These are phyloP conservation scores for Sporothrix luriei DNA, from an alignment of 2,329 filamentous ascomycete genomes.

Conservation along the genomic window DNA sequence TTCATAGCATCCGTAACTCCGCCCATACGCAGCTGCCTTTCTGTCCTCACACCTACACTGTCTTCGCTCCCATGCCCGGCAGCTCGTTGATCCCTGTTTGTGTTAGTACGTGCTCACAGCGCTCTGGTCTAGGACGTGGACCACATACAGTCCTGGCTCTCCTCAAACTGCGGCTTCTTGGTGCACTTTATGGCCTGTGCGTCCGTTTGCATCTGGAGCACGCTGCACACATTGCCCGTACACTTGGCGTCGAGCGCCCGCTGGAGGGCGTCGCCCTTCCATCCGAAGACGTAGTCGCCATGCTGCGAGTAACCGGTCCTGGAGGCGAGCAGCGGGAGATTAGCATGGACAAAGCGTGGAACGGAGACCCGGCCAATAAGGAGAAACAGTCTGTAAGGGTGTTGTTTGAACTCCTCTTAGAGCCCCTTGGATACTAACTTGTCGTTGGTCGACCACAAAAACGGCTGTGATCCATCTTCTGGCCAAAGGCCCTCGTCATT, in stretches of 20 bases:
- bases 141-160: constrained; percentile 34
- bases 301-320: constrained; percentile 36
- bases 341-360: no score
- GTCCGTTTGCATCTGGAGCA: constrained; percentile 35
- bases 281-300: constrained; percentile 38
- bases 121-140: constrained; percentile 46
- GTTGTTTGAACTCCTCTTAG: no score
- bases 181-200: constrained; percentile 36
- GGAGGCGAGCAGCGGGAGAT: no score
- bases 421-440: constrained; percentile 7
- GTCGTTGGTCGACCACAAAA: constrained; percentile 38
- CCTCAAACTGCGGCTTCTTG: constrained; percentile 35
- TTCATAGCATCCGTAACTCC: no score
- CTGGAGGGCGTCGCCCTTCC: constrained; percentile 37
- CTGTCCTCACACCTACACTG: neutral
- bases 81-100: constrained; percentile 29
- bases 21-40: neutral
- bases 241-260: constrained; percentile 37
- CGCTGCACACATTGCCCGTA: constrained; percentile 35
- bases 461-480: constrained; percentile 43
- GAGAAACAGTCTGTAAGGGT: no score
- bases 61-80: constrained; percentile 25
- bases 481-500: constrained; percentile 45
- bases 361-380: no score
- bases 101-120: constrained; percentile 38